Conservation (phyloP, 139 green algal species). For the Cymbomonas tetramitiformis region DNA sequence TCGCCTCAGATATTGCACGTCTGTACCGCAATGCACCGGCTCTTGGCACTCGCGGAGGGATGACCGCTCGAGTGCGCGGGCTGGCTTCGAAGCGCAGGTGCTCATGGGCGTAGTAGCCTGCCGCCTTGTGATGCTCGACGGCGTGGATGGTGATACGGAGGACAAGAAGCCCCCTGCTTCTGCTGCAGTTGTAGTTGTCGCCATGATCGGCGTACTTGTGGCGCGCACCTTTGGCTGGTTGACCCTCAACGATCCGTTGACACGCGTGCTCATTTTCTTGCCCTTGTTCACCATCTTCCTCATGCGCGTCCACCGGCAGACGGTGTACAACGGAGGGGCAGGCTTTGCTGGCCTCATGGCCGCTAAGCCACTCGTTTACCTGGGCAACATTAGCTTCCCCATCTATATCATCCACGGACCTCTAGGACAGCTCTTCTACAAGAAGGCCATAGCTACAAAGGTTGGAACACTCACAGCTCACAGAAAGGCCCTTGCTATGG, state of each 20-base stretch:
- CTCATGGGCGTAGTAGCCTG: constrained; percentile 19
- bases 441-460: constrained; percentile 17
- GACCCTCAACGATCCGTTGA: constrained; percentile 16
- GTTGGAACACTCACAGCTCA: too few species aligned
- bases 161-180: not conserved
- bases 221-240: constrained; percentile 9
- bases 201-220: constrained; percentile 9
- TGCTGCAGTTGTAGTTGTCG: not conserved
- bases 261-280: constrained; percentile 18
- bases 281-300: constrained; percentile 16
- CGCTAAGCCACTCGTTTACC: constrained; percentile 13
- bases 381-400: constrained; percentile 21
- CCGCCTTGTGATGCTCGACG: constrained; percentile 18
- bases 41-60: too few species aligned
- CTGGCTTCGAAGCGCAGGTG: too few species aligned
- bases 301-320: constrained; percentile 15
- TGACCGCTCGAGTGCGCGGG: too few species aligned
- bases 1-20: too few species aligned
- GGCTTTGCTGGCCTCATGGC: not conserved
- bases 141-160: not conserved
- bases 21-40: too few species aligned
- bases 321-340: not conserved
- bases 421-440: constrained; percentile 27
- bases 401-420: constrained; percentile 28
- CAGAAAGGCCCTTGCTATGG: not conserved